Evolutionary conservation across 2,329 filamentous ascomycete species (phyloP).

Genomic region (Verticillium zaregamsianum): DNA sequence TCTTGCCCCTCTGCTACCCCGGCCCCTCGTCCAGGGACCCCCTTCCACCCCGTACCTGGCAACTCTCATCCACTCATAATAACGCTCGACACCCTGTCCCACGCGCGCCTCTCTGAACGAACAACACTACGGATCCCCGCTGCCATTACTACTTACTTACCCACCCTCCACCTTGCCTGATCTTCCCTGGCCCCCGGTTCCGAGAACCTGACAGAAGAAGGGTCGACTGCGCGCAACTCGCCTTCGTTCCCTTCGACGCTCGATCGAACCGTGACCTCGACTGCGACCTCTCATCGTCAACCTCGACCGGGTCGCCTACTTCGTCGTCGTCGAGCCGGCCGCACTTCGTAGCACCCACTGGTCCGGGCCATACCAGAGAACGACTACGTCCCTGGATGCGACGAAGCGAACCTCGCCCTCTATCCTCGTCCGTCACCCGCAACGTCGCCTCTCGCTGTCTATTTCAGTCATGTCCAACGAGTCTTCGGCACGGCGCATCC

Average conservation of each 20-base stretch:
- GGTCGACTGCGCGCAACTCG: background rate
- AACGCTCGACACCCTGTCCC: background rate
- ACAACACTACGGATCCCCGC: background rate
- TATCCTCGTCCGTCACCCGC: background rate
- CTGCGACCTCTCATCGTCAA: background rate
- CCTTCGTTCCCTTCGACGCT: background rate
- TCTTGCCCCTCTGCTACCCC: conserved; percentile 2
- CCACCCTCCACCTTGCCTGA: background rate
- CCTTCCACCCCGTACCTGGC: conserved; percentile 1
- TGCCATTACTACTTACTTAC: background rate
- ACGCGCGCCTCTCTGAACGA: background rate
- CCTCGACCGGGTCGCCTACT: background rate
- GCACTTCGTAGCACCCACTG: background rate
- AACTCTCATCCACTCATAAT: conserved; percentile 1
- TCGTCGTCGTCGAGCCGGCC: conserved; percentile 1
- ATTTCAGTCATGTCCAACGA: conserved; percentile 55
- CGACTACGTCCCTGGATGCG: conserved; percentile 8
- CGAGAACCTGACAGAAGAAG: background rate
- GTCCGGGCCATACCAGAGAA: background rate
- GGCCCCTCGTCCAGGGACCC: background rate
- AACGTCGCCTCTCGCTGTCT: background rate
- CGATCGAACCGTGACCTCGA: background rate
- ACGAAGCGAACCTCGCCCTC: background rate
- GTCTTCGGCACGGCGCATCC: conserved; percentile 54
- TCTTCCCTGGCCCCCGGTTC: background rate